Evolutionary conservation across 495 filamentous ascomycete species (phyloP), one percentile per base, ranked within the genome.

Genomic region (Staphylotrichum tortipilum): DNA sequence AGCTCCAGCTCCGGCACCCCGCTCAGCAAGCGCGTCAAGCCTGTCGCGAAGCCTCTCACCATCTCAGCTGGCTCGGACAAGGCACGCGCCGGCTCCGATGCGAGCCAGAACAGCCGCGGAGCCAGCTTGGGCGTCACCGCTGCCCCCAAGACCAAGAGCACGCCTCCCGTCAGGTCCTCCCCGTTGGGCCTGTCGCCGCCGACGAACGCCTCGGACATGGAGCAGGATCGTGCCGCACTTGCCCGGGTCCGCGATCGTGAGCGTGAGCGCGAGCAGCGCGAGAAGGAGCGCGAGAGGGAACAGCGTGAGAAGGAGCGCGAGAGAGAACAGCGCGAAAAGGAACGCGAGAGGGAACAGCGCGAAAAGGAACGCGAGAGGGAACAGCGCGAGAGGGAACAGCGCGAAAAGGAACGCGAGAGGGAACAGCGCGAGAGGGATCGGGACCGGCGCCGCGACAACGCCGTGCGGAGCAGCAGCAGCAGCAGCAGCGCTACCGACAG

Each of bases 111-210:
- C 45, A 70, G 71, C 14, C 65, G 67, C 28, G 62, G 53, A 4
- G 64, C 65, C 9, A 50, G 44, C 28, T 71, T 66, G 5, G 68
- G 58, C 7, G 53, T n/a, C n/a, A n/a, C 55, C 1, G 59, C 59
- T 0, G 18, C 48, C 14, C 50, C 51, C 51, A 71, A 68, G 55
- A 63, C 57, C 52, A 76, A 75, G 68, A 72, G 68, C 50, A 72
- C 63, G 7, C 85, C 82, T 3, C 81, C 82, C 2, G 72, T 76
- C 49, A 90, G 89, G 54, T 85, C 84, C 0, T 88, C 85, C 5
- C 83, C 84, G 3, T 74, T 88, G 31, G 83, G 80, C 21, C 80
- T 82, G 3, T 88, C 85, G n/a, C 84, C 84, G 18, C 84, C 84
- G 2, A 80, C 83, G 14, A 88, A 87, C 63, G 81, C 81, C 6